Conservation (phyloP, 306 rosid genomes). For the Nissolia schottii region DNA sequence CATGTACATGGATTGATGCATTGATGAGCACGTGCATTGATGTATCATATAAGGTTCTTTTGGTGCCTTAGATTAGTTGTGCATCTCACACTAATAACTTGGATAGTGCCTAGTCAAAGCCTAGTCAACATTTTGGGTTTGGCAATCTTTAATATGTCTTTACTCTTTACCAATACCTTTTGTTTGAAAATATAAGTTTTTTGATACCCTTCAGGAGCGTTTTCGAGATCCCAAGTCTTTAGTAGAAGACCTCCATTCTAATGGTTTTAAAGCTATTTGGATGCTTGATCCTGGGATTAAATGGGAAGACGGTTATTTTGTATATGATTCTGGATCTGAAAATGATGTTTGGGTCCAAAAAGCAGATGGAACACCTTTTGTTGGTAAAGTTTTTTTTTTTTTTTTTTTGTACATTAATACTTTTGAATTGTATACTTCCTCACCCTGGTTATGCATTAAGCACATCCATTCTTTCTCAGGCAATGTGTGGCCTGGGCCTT, state of each 20-base stretch:
- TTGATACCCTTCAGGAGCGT: slow-evolving; percentile 54
- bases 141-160: slow-evolving; percentile 3
- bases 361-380: slow-evolving; percentile 64
- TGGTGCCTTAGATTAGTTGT: slow-evolving; percentile 5
- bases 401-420: neutral
- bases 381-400: no score
- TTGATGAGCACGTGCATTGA: neutral
- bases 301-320: slow-evolving; percentile 71
- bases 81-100: neutral
- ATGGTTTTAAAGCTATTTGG: slow-evolving; percentile 91
- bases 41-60: neutral
- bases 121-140: slow-evolving; percentile 22
- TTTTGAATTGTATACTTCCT: neutral
- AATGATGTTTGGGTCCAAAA: slow-evolving; percentile 72
- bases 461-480: slow-evolving; percentile 45
- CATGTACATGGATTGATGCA: neutral
- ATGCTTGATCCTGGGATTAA: slow-evolving; percentile 97
- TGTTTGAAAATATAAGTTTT: slow-evolving; percentile 1
- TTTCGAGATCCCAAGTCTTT: slow-evolving; percentile 72
- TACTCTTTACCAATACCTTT: neutral
- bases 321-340: slow-evolving; percentile 69
- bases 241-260: slow-evolving; percentile 50
- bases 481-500: slow-evolving; percentile 89
- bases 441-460: neutral
- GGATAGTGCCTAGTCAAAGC: neutral